These are phyloP conservation scores for Sclerotinia subarctica DNA, from an alignment of 2,329 filamentous ascomycete genomes.

Conservation along the genomic window DNA sequence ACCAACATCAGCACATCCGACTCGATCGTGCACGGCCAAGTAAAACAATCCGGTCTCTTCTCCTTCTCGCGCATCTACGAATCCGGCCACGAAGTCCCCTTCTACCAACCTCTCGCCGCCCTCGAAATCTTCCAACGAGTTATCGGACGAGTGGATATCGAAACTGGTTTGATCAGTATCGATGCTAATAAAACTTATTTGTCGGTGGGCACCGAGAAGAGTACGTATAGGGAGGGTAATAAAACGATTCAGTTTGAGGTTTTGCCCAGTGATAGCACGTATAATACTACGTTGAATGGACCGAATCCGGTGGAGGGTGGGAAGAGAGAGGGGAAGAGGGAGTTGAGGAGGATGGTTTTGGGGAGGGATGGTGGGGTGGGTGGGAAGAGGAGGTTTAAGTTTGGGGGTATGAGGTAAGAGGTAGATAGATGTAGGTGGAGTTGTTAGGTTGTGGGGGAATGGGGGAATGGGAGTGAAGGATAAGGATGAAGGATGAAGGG, in stretches of 20 bases:
- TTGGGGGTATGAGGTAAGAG: background rate
- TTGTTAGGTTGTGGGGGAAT: background rate
- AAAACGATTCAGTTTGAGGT: slow-evolving; percentile 45
- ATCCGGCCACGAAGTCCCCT: slow-evolving; percentile 56
- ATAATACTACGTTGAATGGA: slow-evolving; percentile 45
- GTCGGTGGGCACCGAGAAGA: slow-evolving; percentile 29
- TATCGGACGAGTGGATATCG: slow-evolving; percentile 49
- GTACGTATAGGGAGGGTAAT: slow-evolving; percentile 34
- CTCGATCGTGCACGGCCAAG: slow-evolving; percentile 62
- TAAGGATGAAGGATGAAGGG: too few species aligned
- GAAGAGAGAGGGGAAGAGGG: background rate
- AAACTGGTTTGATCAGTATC: slow-evolving; percentile 49
- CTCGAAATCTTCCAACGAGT: slow-evolving; percentile 51
- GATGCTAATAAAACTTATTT: slow-evolving; percentile 29
- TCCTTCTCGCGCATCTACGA: slow-evolving; percentile 64
- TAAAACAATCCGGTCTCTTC: slow-evolving; percentile 71
- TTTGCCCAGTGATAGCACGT: slow-evolving; percentile 45
- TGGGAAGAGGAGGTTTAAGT: slow-evolving; percentile 7
- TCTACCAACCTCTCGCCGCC: slow-evolving; percentile 52
- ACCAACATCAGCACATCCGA: slow-evolving; percentile 65
- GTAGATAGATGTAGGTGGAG: background rate
- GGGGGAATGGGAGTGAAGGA: background rate
- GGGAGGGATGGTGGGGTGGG: slow-evolving; percentile 7
- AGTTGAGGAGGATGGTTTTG: slow-evolving; percentile 19
- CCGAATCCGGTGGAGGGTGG: slow-evolving; percentile 37